Base-by-base conservation (phyloP, 495 filamentous ascomycete genomes). In the Penicillium waksmanii region DNA sequence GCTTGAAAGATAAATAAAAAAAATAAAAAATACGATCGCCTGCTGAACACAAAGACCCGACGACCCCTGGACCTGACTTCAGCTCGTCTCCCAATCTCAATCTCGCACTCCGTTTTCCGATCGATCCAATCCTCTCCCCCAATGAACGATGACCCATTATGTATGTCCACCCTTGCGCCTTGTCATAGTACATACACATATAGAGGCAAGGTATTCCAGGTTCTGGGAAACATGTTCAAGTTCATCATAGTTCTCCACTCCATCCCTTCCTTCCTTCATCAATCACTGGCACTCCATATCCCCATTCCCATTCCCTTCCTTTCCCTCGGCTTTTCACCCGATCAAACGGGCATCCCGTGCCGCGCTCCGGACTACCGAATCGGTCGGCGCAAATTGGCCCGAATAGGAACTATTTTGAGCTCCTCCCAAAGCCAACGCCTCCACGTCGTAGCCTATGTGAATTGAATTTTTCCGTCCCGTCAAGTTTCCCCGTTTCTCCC, bases 281-380 rank as follows among this genome's bases (percentile, higher is more conserved):
- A 44, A 44, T 8, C 9, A 31, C 23, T 23, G 23, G 23, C 23
- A 23, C 27, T 31, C 8, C 27, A 31, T 31, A 31, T 31, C 1
- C 27, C 27, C 3, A 23, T 23, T 23, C 23, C 23, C 23, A 23
- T 23, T 23, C 23, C 8, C 6, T 3, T 31, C 27, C 5, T 44
- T 3, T 44, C 17, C 42, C 42, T 18, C 42, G 42, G 42, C 54
- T 64, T 60, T 64, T 60, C 42, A 42, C 50, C 53, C 57, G 57
- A 63, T 64, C 44, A 42, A 60, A 59, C 23, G 8, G 47, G 58
- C 21, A 42, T 57, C 51, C 58, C 62, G 53, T 55, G 51, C 51
- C 46, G 46, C 49, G 40, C 49, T 56, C 58, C 57, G 57, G 57
- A 64, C 36, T 64, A 57, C 62, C 62, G 54, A 60, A 55, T 60